Percentiles rank a stretch among this genome's conserved stretches.
These are phyloP conservation scores for Sporothrix phasma DNA, from an alignment of 2,329 filamentous ascomycete genomes.

Conservation along the genomic window DNA sequence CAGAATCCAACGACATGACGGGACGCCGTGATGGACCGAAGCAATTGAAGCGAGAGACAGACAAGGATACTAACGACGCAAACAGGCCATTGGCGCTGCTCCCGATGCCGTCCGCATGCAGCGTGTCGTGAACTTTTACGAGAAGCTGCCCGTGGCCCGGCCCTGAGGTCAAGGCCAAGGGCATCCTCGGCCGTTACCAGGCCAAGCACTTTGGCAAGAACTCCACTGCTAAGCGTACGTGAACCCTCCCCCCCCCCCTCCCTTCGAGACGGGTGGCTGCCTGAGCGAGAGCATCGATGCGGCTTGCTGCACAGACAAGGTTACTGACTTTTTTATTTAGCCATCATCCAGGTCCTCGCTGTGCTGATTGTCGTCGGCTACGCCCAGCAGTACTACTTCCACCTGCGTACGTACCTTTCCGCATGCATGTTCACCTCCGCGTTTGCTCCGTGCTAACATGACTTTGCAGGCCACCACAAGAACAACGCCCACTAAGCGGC, in stretches of 20 bases:
- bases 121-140: slow-evolving; percentile 96
- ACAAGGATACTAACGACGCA: slow-evolving; percentile 11
- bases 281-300: not conserved
- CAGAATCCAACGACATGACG: too few relatives aligned
- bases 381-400: slow-evolving; percentile 99
- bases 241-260: not conserved
- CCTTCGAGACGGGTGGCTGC: not conserved
- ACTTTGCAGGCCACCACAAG: slow-evolving; percentile 88
- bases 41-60: too few relatives aligned
- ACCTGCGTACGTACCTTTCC: slow-evolving; percentile 66
- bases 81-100: slow-evolving; percentile 82
- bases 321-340: slow-evolving; percentile 38
- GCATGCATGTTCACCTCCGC: too few relatives aligned
- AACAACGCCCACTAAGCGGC: slow-evolving; percentile 87
- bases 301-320: not conserved
- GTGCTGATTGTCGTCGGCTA: slow-evolving; percentile 76
- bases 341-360: slow-evolving; percentile 77
- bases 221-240: slow-evolving; percentile 76
- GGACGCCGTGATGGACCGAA: not conserved
- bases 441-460: not conserved
- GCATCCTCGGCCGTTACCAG: slow-evolving; percentile 77
- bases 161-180: slow-evolving; percentile 71
- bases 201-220: slow-evolving; percentile 94
- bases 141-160: slow-evolving; percentile 87
- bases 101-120: slow-evolving; percentile 97